phyloP scores from a whole-genome alignment of 768 basidiomycete species.

The Mycena floridula region DNA sequence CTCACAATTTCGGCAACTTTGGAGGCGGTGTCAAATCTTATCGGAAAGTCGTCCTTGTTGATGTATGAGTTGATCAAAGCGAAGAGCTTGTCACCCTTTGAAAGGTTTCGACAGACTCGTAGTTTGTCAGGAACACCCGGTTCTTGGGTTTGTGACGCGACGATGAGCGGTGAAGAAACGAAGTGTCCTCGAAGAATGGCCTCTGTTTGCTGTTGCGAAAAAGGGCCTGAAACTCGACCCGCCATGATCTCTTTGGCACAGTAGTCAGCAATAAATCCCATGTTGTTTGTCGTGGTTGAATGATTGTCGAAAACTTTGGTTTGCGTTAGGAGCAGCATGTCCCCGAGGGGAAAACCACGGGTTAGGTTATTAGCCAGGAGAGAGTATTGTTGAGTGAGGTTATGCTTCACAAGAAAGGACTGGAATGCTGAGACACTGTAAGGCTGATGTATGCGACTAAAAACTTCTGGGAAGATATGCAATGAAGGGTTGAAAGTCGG shows the following conservation, averaged over 20 bases:
- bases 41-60: constrained; percentile 5
- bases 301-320: no score
- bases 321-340: no score
- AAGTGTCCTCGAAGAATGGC: no score
- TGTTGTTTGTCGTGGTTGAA: no score
- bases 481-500: background rate
- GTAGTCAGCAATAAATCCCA: no score
- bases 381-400: background rate
- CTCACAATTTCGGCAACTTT: constrained; percentile 7
- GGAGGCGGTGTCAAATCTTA: constrained; percentile 1
- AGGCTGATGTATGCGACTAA: background rate
- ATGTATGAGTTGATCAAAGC: constrained; percentile 4
- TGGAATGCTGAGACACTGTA: background rate
- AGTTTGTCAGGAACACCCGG: constrained; percentile 4
- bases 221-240: no score
- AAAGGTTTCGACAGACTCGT: constrained; percentile 8
- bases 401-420: background rate
- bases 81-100: background rate
- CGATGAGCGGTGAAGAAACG: constrained; percentile 4
- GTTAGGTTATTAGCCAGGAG: background rate
- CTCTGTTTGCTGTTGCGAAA: no score
- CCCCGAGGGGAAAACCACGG: background rate
- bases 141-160: constrained; percentile 1
- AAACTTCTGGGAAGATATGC: background rate
- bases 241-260: no score